phyloP scores from a whole-genome alignment of 2,329 filamentous ascomycete species.

The Aspergillus fumigatiaffinis region DNA sequence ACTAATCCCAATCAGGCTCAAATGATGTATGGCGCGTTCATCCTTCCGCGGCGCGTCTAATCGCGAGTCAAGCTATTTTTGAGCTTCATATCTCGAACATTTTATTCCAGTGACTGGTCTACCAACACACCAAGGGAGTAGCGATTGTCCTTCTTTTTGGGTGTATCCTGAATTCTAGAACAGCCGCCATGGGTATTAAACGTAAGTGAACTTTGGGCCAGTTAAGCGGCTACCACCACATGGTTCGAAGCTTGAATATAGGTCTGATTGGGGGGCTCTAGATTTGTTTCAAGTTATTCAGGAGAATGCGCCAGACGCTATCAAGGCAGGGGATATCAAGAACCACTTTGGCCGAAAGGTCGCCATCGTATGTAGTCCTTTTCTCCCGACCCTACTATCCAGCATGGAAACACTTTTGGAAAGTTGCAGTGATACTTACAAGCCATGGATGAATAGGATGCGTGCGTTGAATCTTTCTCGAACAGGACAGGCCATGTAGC shows the following conservation, averaged over 20 bases:
- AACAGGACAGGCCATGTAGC: not conserved
- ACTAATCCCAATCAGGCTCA: conserved; percentile 16
- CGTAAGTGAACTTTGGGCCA: conserved; percentile 31
- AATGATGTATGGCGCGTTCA: conserved; percentile 18
- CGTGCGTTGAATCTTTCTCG: conserved; percentile 38
- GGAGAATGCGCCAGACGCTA: conserved; percentile 88
- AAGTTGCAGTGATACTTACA: conserved; percentile 8
- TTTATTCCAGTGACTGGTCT: not conserved
- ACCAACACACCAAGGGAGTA: not conserved
- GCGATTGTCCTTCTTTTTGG: not conserved
- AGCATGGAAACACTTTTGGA: not conserved
- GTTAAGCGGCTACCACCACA: conserved; percentile 58
- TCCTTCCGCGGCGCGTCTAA: conserved; percentile 12
- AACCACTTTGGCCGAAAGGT: conserved; percentile 98
- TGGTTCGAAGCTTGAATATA: not conserved
- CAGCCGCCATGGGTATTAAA: conserved; percentile 48
- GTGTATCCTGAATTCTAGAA: not conserved
- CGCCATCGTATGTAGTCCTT: conserved; percentile 68
- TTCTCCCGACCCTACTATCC: not conserved
- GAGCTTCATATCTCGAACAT: not conserved
- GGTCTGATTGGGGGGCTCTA: conserved; percentile 23
- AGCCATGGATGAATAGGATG: conserved; percentile 46
- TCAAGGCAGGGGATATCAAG: conserved; percentile 98
- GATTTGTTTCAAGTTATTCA: conserved; percentile 77
- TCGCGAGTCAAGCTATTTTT: conserved; percentile 3